Conservation (phyloP, 139 green algal species). For the Tetraselmis striata region DNA sequence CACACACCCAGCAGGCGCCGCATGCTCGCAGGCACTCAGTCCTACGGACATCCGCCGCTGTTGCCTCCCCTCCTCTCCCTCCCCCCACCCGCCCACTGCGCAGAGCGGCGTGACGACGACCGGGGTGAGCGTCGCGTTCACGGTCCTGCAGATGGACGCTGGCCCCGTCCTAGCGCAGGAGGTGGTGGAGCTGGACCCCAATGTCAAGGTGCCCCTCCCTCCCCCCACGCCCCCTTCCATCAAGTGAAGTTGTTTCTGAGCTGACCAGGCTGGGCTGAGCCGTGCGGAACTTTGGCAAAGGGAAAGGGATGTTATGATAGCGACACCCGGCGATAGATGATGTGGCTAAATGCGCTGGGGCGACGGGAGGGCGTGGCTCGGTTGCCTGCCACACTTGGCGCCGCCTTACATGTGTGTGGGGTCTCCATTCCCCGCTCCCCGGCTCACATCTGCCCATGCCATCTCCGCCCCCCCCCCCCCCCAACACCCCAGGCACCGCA, state of each 20-base stretch:
- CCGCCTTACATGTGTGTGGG: too few relatives aligned
- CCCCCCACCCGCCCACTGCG: not conserved
- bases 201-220: not conserved
- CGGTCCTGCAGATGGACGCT: conserved; percentile 88
- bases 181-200: conserved; percentile 11
- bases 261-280: too few relatives aligned
- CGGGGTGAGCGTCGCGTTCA: conserved; percentile 89
- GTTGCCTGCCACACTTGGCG: too few relatives aligned
- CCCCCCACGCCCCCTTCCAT: not conserved
- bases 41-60: not conserved
- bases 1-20: too few relatives aligned
- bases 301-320: too few relatives aligned
- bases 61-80: not conserved
- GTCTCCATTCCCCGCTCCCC: too few relatives aligned
- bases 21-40: too few relatives aligned
- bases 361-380: too few relatives aligned
- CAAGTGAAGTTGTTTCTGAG: conserved; percentile 1
- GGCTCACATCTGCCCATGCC: too few relatives aligned
- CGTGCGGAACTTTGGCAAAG: too few relatives aligned
- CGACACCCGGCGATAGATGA: too few relatives aligned
- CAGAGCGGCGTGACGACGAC: conserved; percentile 56
- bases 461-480: not conserved
- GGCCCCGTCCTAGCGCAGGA: conserved; percentile 80
- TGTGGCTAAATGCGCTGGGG: too few relatives aligned
- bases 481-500: conserved; percentile 58